Conservation (phyloP, 768 basidiomycete genomes). For the Kwoniella sp. region DNA sequence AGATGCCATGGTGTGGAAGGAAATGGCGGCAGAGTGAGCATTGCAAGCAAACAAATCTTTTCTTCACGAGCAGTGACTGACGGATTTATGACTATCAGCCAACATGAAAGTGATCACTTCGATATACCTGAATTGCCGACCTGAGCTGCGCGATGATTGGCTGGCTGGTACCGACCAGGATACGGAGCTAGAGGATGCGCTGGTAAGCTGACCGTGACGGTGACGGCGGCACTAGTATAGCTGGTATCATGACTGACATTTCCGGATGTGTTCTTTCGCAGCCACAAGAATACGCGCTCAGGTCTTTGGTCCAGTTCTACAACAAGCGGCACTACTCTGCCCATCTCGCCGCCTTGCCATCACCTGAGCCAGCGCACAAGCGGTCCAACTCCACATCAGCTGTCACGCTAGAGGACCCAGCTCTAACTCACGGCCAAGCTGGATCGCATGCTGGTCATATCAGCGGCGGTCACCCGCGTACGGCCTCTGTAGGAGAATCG, state of each 20-base stretch:
- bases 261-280: conserved; percentile 49
- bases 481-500: conserved; percentile 65
- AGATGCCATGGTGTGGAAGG: conserved; percentile 95
- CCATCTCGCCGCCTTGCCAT: conserved; percentile 72
- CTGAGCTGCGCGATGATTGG: conserved; percentile 97
- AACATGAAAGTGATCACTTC: conserved; percentile 99
- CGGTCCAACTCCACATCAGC: conserved; percentile 53
- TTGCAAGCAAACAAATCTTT: not conserved
- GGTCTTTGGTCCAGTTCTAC: conserved; percentile 93
- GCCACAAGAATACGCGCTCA: conserved; percentile 93
- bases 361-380: conserved; percentile 59
- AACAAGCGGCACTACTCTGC: conserved; percentile 84
- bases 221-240: too few relatives aligned
- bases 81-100: conserved; percentile 59
- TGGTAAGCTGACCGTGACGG: conserved; percentile 60
- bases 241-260: too few relatives aligned
- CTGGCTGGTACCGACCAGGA: conserved; percentile 89
- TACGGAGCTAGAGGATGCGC: conserved; percentile 76
- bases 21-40: conserved; percentile 93
- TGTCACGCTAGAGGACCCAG: conserved; percentile 42
- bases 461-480: conserved; percentile 3
- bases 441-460: conserved; percentile 9
- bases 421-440: conserved; percentile 17
- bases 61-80: not conserved
- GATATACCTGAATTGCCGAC: conserved; percentile 95